Evolutionary conservation across 2,329 filamentous ascomycete species (phyloP).

Genomic region (Dissoconium aciculare): DNA sequence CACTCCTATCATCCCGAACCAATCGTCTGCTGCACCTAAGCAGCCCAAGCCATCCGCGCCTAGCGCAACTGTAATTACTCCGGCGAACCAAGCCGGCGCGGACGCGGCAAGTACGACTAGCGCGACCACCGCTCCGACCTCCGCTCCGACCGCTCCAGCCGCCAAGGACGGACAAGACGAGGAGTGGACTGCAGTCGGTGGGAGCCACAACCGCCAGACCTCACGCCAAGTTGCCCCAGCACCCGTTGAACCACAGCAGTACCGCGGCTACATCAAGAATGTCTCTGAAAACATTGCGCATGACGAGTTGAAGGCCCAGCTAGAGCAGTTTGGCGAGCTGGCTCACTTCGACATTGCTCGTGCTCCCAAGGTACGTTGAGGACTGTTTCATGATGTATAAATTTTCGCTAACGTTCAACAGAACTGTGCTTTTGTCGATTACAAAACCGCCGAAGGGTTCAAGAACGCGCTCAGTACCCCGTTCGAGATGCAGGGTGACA

Average conservation of each 20-base stretch:
- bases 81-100: constrained; percentile 15
- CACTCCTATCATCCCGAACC: constrained; percentile 26
- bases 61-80: constrained; percentile 10
- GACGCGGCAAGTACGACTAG: constrained; percentile 17
- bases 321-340: constrained; percentile 55
- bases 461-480: constrained; percentile 68
- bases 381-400: too few species aligned
- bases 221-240: constrained; percentile 42
- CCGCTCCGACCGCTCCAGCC: constrained; percentile 23
- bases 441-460: constrained; percentile 65
- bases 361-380: constrained; percentile 50
- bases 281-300: constrained; percentile 78
- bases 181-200: constrained; percentile 79
- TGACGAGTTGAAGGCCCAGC: constrained; percentile 52
- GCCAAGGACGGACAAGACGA: constrained; percentile 29
- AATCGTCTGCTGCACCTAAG: constrained; percentile 19
- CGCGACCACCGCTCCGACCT: constrained; percentile 14
- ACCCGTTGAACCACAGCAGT: constrained; percentile 54
- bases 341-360: constrained; percentile 50
- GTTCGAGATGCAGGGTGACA: constrained; percentile 67
- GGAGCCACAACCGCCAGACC: constrained; percentile 68
- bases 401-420: too few species aligned
- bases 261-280: constrained; percentile 86
- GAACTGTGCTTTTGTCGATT: constrained; percentile 97
- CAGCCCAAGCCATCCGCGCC: constrained; percentile 9